Evolutionary conservation across 2,329 filamentous ascomycete species (phyloP).

Genomic region (Hypomyces rosellus): DNA sequence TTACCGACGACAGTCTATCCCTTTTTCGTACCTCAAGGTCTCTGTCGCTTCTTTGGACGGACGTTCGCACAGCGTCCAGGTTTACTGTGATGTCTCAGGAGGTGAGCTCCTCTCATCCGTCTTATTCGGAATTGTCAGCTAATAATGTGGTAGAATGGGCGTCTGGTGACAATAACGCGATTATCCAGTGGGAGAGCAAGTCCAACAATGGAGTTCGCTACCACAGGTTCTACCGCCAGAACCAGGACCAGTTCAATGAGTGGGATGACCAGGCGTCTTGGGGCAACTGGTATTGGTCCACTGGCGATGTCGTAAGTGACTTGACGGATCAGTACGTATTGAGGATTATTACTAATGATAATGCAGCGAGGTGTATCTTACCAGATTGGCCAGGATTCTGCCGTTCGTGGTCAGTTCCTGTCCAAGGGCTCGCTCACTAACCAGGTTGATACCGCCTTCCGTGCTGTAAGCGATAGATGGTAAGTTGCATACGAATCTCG

Average conservation of each 20-base stretch:
- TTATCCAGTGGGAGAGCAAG: constrained; percentile 58
- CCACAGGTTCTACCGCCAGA: constrained; percentile 55
- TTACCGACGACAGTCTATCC: constrained; percentile 58
- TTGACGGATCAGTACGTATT: background rate
- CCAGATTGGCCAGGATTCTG: constrained; percentile 60
- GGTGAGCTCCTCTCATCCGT: constrained; percentile 10
- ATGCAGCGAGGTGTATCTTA: constrained; percentile 46
- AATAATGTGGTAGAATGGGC: constrained; percentile 54
- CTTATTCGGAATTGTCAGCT: constrained; percentile 3
- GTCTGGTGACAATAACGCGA: constrained; percentile 51
- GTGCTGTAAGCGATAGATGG: constrained; percentile 29
- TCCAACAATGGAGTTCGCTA: constrained; percentile 48
- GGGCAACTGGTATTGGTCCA: constrained; percentile 75
- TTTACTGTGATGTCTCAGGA: constrained; percentile 64
- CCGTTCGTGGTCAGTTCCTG: constrained; percentile 62
- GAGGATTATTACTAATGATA: background rate
- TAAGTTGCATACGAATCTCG: constrained; percentile 15
- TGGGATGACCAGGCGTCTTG: constrained; percentile 66
- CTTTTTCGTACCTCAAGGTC: constrained; percentile 65
- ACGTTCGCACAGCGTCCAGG: constrained; percentile 54
- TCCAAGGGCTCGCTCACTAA: constrained; percentile 57
- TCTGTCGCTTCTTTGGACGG: constrained; percentile 58
- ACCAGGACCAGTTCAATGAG: constrained; percentile 63
- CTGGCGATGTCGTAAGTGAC: constrained; percentile 37
- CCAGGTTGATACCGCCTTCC: constrained; percentile 56